Base-by-base conservation (phyloP, 305 asterid genomes). In the Solanum hybrid region DNA sequence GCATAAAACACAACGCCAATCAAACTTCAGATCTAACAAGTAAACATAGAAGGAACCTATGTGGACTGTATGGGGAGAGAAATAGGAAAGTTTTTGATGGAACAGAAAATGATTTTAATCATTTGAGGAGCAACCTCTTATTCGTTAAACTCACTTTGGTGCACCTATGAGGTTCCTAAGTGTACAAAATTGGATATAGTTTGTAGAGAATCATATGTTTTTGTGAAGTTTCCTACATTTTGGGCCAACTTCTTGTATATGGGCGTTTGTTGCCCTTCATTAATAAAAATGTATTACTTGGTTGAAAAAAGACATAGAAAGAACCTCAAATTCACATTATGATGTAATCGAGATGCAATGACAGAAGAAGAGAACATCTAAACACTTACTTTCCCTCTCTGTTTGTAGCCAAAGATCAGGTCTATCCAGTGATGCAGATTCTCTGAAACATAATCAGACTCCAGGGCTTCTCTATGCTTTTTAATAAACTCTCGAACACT, bases 351-450 rank as follows among this genome's bases (percentile, higher is more conserved):
- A 51, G 75, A 56, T 56, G 88, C 88, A 60, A 56, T n/a, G 76
- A 85, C 77, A 85, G 77, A 56, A 85, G 42, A 31, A 27, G 34
- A 86, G 88, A 79, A 79, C 16, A 31, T 51, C 20, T 84, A 87
- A 78, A 88, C 64, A 92, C 98, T 88, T 87, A 98, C 99, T 98
- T 98, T 98, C 87, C 99, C 99, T 86, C 99, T 94, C 94, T 98
- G 99, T 92, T 93, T 98, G 90, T 89, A 92, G 90, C 99, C 99
- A 92, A 98, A 98, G 92, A 98, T 97, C 86, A 98, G 99, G 93
- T 98, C 99, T 90, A 98, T 98, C 99, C 99, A 98, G 91, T 98
- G 98, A 92, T 98, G 99, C 90, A 98, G 95, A 94, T 97, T 94
- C 94, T 96, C 96, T 35, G 99, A 98, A 88, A 98, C 98, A 94